Evolutionary conservation across 768 basidiomycete species (phyloP), one percentile per base, ranked within the genome.

Genomic region (Phylloporus sp.): DNA sequence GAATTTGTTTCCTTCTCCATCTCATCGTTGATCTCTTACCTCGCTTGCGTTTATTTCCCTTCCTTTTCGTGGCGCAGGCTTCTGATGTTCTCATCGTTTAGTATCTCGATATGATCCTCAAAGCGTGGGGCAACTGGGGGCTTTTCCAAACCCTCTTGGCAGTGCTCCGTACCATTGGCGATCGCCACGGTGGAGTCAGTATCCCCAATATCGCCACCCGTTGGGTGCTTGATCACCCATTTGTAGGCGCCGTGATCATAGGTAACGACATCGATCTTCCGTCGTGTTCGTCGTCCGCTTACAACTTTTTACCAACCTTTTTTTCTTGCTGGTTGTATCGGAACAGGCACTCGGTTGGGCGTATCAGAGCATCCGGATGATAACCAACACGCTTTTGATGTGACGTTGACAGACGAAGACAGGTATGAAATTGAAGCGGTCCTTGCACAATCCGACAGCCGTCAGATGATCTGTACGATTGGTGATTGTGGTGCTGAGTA

Each of bases 401-500:
- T 90, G 63, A 66, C 57, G 4, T 70, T 92, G 46, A 76, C 73
- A 3, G 70, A 72, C 1, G 72, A 76, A 27, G 90, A 92, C 59
- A 77, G 78, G 38, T 63, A 68, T 9, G 76, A 69, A n/a, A 87
- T 92, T 55, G 84, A 87, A 51, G 70, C 66, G 2, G 80, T 91
- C 23, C 68, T 91, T 12, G 72, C 65, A 4, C 76, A 72, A 38
- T 88, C 85, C n/a, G 79, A 81, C 32, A 80, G 84, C 4, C 70
- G 80, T 38, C 75, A 64, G 22, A 75, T 91, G 65, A 86, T 88
- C 49, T 78, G 73, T 6, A 74, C 75, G 24, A 84, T 92, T 53
- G 89, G 89, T 10, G 90, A 92, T 66, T 92, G 90, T 65, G 89
- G 90, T 34, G 82, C 85, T 6, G 89, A 92, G 72, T 92, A 92